These are phyloP conservation scores for Gymnopilus dilepis DNA, from an alignment of 768 basidiomycete species.

Conservation along the genomic window DNA sequence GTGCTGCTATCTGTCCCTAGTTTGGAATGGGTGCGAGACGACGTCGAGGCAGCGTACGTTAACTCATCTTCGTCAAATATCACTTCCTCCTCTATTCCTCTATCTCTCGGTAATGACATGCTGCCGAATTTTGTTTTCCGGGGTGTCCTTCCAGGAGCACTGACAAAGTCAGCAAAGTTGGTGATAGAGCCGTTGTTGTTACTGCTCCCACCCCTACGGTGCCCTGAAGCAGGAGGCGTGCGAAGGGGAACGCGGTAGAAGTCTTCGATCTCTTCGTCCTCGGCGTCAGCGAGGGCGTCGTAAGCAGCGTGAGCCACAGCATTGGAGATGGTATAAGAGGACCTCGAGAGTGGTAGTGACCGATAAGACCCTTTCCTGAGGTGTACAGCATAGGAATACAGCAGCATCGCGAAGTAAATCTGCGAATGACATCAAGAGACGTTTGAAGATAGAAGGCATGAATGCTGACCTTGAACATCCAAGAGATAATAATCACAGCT, in stretches of 20 bases:
- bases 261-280: conserved; percentile 69
- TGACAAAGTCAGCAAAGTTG: conserved; percentile 69
- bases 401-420: conserved; percentile 89
- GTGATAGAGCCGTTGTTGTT: conserved; percentile 44
- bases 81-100: conserved; percentile 52
- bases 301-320: conserved; percentile 41
- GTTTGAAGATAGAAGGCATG: background rate
- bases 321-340: conserved; percentile 37
- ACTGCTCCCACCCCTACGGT: conserved; percentile 35
- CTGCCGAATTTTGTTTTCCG: conserved; percentile 34
- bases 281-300: conserved; percentile 51
- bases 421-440: conserved; percentile 35
- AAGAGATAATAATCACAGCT: conserved; percentile 78
- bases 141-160: conserved; percentile 49
- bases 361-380: conserved; percentile 92
- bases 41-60: conserved; percentile 46
- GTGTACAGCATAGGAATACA: conserved; percentile 94
- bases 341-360: conserved; percentile 66
- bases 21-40: conserved; percentile 48
- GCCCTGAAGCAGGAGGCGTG: conserved; percentile 43
- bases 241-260: conserved; percentile 71
- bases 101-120: conserved; percentile 34
- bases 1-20: conserved; percentile 48
- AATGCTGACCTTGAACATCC: conserved; percentile 80
- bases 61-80: conserved; percentile 68